These are phyloP conservation scores for Oryza australiensis DNA, from an alignment of 176 grass and related monocot species.

Conservation along the genomic window DNA sequence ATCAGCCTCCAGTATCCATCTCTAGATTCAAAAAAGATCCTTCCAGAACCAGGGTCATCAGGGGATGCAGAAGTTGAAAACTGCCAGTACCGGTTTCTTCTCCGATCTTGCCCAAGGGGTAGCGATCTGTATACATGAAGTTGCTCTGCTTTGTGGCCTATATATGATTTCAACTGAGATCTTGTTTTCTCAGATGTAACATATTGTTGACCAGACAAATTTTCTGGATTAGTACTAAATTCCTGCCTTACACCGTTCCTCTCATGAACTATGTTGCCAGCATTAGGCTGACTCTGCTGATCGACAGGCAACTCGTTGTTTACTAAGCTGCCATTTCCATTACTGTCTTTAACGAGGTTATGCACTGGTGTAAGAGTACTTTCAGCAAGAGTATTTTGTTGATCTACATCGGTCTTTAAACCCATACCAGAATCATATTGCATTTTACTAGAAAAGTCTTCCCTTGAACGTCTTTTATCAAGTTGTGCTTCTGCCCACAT, in stretches of 20 bases:
- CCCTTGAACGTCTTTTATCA: conserved; percentile 84
- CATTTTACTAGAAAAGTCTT: conserved; percentile 62
- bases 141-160: conserved; percentile 85
- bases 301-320: conserved; percentile 45
- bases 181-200: conserved; percentile 82
- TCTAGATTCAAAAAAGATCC: conserved; percentile 92
- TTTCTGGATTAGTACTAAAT: conserved; percentile 44
- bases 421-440: conserved; percentile 47
- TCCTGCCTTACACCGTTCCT: conserved; percentile 55
- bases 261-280: conserved; percentile 41
- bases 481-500: conserved; percentile 98
- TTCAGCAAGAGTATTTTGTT: conserved; percentile 52
- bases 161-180: conserved; percentile 81
- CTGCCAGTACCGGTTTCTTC: conserved; percentile 88
- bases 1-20: conserved; percentile 84
- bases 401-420: conserved; percentile 44
- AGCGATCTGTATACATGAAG: conserved; percentile 83
- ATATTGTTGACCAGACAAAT: conserved; percentile 64
- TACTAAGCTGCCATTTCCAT: conserved; percentile 41
- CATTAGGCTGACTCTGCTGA: conserved; percentile 47
- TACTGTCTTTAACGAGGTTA: conserved; percentile 41
- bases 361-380: conserved; percentile 32
- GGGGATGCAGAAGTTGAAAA: conserved; percentile 82
- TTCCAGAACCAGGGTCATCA: conserved; percentile 84
- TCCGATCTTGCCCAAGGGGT: conserved; percentile 97